A percentile compares a stretch with the other conserved stretches of the same genome.
These are phyloP conservation scores for Actinidia chinensis DNA, from an alignment of 179 eudicot genomes.

Conservation along the genomic window DNA sequence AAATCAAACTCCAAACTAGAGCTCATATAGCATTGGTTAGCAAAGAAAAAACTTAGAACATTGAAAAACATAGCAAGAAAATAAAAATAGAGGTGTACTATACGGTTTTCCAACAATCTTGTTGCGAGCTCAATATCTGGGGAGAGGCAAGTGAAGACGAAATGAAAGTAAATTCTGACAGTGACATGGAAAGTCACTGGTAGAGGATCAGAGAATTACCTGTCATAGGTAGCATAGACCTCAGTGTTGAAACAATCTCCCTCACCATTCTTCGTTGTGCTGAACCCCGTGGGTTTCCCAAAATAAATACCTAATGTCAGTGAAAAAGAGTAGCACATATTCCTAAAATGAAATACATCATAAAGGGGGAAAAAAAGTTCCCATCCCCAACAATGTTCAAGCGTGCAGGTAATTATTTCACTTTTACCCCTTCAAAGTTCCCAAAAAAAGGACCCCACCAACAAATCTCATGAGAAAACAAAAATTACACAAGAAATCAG, in stretches of 20 bases:
- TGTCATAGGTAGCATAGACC: conserved; percentile 78
- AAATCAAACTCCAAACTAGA: no score
- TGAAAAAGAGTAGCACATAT: background rate
- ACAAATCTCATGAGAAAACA: no score
- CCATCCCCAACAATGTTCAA: no score
- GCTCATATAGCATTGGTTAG: no score
- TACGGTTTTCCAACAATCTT: no score
- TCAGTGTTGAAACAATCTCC: conserved; percentile 89
- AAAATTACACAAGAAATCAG: no score
- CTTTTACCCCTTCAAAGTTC: no score
- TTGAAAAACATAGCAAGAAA: background rate
- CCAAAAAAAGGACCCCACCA: no score
- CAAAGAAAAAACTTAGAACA: background rate
- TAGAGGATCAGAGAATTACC: conserved; percentile 40
- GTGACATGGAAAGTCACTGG: background rate
- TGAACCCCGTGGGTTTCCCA: conserved; percentile 92
- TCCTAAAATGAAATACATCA: background rate
- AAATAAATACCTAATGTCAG: conserved; percentile 72
- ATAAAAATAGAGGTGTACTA: background rate
- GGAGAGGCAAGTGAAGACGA: no score
- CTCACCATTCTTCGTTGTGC: conserved; percentile 74
- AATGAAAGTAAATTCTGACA: background rate
- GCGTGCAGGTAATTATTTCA: no score
- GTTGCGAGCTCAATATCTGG: no score
- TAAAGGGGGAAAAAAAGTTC: no score